Evolutionary conservation across 176 grass and related monocot species (phyloP).

Genomic region (Microstegium vimineum): DNA sequence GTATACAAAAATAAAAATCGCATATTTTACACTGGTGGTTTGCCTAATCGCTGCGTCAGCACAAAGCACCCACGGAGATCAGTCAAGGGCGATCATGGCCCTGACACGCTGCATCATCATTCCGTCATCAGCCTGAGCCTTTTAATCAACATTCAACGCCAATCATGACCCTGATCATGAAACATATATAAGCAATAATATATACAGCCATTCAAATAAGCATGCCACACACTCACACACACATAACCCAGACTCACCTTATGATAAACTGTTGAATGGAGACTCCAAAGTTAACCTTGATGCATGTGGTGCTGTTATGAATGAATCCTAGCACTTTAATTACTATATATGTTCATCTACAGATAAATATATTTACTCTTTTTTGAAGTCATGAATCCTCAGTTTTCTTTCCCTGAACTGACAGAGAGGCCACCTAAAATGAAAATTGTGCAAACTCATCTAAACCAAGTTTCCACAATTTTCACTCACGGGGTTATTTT

Average conservation of each 20-base stretch:
- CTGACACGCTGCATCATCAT: not conserved
- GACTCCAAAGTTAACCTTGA: not conserved
- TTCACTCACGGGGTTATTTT: not conserved
- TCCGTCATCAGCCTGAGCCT: not conserved
- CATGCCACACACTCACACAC: not conserved
- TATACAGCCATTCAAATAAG: not conserved
- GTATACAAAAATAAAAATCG: not conserved
- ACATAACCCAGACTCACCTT: not conserved
- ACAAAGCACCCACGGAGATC: not conserved
- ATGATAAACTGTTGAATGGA: not conserved
- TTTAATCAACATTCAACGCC: not conserved
- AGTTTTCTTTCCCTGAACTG: not conserved
- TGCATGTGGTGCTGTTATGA: not conserved
- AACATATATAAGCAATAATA: not conserved
- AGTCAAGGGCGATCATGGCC: not conserved
- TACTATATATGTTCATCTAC: not conserved
- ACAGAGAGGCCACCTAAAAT: not conserved
- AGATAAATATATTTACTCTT: not conserved
- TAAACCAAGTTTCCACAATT: constrained; percentile 18
- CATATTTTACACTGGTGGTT: not conserved
- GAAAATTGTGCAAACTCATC: not conserved
- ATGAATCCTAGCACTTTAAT: constrained; percentile 10
- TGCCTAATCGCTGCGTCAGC: not conserved
- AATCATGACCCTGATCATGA: not conserved
- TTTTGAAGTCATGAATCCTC: not conserved